These are phyloP conservation scores for Kazachstania sp. DNA, from an alignment of 1,139 yeast genomes.

Conservation along the genomic window DNA sequence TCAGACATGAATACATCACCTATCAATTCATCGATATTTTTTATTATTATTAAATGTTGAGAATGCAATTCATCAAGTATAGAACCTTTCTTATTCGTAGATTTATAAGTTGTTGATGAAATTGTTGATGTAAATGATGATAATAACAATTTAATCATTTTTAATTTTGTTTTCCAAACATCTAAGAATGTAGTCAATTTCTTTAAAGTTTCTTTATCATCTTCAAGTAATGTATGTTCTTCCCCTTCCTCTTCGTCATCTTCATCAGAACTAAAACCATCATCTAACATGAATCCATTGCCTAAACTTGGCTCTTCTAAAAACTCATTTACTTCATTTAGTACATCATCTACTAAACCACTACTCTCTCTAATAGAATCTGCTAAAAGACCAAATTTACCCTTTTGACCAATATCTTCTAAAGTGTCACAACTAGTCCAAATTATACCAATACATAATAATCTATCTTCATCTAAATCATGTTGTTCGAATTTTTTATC, in stretches of 20 bases:
- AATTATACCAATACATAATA: conserved; percentile 52
- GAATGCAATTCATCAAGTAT: conserved; percentile 25
- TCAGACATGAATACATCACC: conserved; percentile 30
- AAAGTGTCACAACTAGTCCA: conserved; percentile 54
- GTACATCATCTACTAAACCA: conserved; percentile 49
- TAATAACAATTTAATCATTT: conserved; percentile 46
- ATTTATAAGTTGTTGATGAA: conserved; percentile 32
- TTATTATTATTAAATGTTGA: conserved; percentile 27
- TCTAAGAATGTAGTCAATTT: conserved; percentile 38
- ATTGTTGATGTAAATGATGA: conserved; percentile 48
- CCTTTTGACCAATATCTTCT: conserved; percentile 36
- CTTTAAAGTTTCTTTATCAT: conserved; percentile 31
- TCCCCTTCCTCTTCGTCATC: conserved; percentile 23
- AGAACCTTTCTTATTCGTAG: conserved; percentile 19
- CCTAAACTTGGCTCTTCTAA: conserved; percentile 47
- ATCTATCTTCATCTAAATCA: conserved; percentile 34
- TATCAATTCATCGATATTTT: conserved; percentile 31
- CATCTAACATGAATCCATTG: conserved; percentile 33
- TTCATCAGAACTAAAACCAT: conserved; percentile 19
- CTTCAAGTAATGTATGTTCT: background rate
- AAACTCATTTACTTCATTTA: conserved; percentile 61
- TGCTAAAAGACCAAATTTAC: conserved; percentile 45
- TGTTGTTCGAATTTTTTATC: conserved; percentile 19
- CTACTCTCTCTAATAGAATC: conserved; percentile 40
- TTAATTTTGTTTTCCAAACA: conserved; percentile 46